Conservation (phyloP, 164 flowering plant species). For the Vitis labrusca region DNA sequence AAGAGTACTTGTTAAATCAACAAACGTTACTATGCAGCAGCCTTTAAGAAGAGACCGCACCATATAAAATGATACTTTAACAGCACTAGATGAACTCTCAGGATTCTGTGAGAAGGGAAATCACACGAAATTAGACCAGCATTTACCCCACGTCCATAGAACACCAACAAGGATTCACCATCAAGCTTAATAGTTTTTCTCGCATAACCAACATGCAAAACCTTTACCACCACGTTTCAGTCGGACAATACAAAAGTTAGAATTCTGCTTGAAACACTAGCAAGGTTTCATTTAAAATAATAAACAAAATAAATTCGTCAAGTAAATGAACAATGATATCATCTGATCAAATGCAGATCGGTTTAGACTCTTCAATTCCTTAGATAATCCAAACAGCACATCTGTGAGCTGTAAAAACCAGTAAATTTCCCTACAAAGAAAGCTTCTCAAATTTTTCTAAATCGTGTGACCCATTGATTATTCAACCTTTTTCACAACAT, state of each 20-base stretch:
- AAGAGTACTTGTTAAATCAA: not conserved
- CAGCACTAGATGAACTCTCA: constrained; percentile 4
- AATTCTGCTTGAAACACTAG: too few relatives aligned
- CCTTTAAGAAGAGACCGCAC: not conserved
- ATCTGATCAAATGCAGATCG: not conserved
- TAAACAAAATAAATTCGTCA: not conserved
- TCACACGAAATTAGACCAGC: not conserved
- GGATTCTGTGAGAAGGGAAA: not conserved
- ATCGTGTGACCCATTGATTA: not conserved
- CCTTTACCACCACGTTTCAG: not conserved
- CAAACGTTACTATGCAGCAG: not conserved
- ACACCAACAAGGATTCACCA: not conserved
- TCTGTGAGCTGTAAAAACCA: not conserved
- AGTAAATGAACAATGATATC: not conserved
- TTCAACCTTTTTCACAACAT: not conserved
- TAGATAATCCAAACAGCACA: constrained; percentile 2
- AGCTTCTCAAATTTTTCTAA: not conserved
- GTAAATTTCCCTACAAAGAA: not conserved
- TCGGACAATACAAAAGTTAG: not conserved
- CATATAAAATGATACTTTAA: not conserved
- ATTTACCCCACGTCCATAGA: not conserved
- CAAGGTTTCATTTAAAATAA: too few relatives aligned
- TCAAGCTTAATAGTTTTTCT: not conserved
- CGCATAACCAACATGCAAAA: not conserved
- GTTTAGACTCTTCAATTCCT: not conserved